phyloP scores from a whole-genome alignment of 2,329 filamentous ascomycete species.

The Diaporthe australafricana region DNA sequence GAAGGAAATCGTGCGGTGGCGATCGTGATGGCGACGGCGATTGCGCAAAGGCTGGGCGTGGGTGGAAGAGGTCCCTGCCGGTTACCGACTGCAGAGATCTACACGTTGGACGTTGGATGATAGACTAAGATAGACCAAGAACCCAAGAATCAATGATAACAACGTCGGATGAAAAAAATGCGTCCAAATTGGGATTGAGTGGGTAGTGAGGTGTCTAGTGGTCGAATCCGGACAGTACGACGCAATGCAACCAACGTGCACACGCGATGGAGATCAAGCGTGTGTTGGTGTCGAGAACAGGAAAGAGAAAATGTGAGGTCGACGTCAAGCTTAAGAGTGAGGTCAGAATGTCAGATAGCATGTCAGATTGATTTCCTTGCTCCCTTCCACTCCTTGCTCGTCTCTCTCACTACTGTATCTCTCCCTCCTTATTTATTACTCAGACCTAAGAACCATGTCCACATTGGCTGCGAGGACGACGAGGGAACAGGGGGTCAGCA shows the following conservation, averaged over 20 bases:
- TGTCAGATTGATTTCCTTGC: not conserved
- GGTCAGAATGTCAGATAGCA: not conserved
- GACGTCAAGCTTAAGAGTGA: no score
- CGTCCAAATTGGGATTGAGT: not conserved
- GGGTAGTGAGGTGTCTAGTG: no score
- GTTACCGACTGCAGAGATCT: not conserved
- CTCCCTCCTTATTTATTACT: no score
- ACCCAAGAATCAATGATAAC: not conserved
- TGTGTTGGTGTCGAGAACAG: not conserved
- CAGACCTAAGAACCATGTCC: no score
- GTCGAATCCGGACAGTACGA: not conserved
- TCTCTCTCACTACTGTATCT: no score
- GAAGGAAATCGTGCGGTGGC: not conserved
- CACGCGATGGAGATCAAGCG: not conserved
- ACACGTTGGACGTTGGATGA: conserved; percentile 13
- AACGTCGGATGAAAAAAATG: conserved; percentile 20
- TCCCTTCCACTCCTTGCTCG: not conserved
- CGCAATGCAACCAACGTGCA: not conserved
- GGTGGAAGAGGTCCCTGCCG: not conserved
- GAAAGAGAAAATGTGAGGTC: no score
- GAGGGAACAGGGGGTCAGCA: not conserved
- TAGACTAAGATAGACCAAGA: not conserved
- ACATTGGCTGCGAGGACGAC: not conserved
- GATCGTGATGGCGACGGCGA: not conserved
- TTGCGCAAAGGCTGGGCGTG: not conserved